Evolutionary conservation across 148 eudicot species (phyloP).

Genomic region (Spergularia bocconei): DNA sequence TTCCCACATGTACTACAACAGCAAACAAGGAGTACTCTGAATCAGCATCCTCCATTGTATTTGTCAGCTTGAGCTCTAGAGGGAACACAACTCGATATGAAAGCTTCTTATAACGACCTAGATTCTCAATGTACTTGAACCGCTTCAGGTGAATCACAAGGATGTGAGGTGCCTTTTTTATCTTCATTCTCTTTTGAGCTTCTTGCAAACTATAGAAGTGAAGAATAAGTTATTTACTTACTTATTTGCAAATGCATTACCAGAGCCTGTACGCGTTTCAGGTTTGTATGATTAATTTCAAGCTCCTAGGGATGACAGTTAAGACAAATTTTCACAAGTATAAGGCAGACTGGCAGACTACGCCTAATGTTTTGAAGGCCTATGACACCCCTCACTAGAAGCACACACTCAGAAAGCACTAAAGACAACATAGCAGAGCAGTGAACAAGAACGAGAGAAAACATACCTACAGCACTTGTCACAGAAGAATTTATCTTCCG

Average conservation of each 20-base stretch:
- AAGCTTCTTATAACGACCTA: constrained; percentile 67
- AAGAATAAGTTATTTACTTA: background rate
- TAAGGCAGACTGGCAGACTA: background rate
- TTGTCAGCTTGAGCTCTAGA: constrained; percentile 66
- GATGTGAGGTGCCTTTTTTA: constrained; percentile 76
- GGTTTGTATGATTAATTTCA: background rate
- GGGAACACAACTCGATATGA: constrained; percentile 87
- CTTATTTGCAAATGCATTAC: background rate
- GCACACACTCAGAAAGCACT: background rate
- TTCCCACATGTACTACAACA: constrained; percentile 77
- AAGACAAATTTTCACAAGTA: background rate
- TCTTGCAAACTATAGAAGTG: constrained; percentile 61
- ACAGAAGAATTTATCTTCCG: constrained; percentile 85
- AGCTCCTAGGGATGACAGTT: background rate
- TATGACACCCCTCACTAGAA: background rate
- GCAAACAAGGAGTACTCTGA: constrained; percentile 75
- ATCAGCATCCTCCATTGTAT: constrained; percentile 70
- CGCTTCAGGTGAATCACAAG: constrained; percentile 82
- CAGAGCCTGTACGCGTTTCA: background rate
- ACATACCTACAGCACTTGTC: constrained; percentile 84
- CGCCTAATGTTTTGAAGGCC: background rate
- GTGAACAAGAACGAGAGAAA: background rate
- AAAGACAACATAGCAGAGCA: constrained; percentile 4
- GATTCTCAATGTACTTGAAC: constrained; percentile 80
- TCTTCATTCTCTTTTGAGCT: constrained; percentile 94